A percentile compares a stretch with the other conserved stretches of the same genome.
Conservation (phyloP, 768 basidiomycete genomes). For the Serendipita vermifera region DNA sequence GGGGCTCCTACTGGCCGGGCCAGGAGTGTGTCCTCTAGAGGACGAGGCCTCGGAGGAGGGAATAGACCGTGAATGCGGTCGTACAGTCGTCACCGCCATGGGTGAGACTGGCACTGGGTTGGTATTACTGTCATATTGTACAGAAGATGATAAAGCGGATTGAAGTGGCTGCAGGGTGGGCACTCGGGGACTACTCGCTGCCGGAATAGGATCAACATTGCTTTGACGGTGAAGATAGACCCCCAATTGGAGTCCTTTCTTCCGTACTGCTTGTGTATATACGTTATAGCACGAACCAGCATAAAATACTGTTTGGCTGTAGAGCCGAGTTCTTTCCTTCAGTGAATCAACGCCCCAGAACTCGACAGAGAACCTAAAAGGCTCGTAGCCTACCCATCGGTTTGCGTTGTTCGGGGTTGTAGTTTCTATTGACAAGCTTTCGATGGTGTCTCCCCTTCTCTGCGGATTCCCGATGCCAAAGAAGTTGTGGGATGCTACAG, state of each 20-base stretch:
- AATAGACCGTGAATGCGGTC: conserved; percentile 12
- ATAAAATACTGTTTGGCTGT: conserved; percentile 82
- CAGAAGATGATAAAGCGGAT: not conserved
- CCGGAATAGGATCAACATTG: conserved; percentile 64
- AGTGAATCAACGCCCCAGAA: conserved; percentile 78
- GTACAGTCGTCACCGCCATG: too few relatives aligned
- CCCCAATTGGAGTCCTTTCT: conserved; percentile 71
- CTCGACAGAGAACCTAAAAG: conserved; percentile 76
- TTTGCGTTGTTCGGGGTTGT: too few relatives aligned
- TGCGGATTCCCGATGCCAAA: conserved; percentile 21
- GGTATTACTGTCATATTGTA: not conserved
- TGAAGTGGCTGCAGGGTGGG: not conserved
- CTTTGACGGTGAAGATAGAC: conserved; percentile 84
- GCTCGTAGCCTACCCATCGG: conserved; percentile 60
- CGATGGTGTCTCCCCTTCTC: conserved; percentile 14
- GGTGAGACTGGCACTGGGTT: not conserved
- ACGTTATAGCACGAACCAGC: conserved; percentile 81
- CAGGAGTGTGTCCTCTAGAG: not conserved
- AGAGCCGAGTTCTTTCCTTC: conserved; percentile 70
- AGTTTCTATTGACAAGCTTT: conserved; percentile 11
- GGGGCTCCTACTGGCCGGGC: conserved; percentile 3
- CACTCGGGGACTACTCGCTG: conserved; percentile 40
- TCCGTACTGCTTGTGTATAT: conserved; percentile 77
- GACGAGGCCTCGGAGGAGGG: not conserved
- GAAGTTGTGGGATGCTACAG: conserved; percentile 20